Evolutionary conservation across 768 basidiomycete species (phyloP).

Genomic region (Podaxis sp.): DNA sequence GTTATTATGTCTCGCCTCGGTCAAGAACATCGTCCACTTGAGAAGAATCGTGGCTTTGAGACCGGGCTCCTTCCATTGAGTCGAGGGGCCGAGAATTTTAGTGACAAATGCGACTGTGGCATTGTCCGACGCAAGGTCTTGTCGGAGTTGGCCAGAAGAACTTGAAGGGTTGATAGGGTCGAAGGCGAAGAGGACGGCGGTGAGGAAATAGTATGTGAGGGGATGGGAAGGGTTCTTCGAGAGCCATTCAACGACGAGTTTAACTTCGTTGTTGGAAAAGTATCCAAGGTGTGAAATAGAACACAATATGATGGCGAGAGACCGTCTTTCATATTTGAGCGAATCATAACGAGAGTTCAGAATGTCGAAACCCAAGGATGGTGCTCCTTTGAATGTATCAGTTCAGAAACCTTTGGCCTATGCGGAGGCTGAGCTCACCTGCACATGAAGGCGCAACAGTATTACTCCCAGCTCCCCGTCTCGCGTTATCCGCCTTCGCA

Average conservation of each 20-base stretch:
- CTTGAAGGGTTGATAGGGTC: slow-evolving; percentile 62
- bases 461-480: slow-evolving; percentile 62
- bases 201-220: slow-evolving; percentile 69
- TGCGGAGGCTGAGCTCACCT: slow-evolving; percentile 38
- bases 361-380: slow-evolving; percentile 63
- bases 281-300: slow-evolving; percentile 63
- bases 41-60: slow-evolving; percentile 75
- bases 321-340: slow-evolving; percentile 70
- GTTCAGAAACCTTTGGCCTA: not conserved
- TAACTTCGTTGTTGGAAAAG: slow-evolving; percentile 59
- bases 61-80: slow-evolving; percentile 67
- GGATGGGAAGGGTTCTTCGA: slow-evolving; percentile 62
- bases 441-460: slow-evolving; percentile 56
- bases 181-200: slow-evolving; percentile 62
- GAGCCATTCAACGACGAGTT: slow-evolving; percentile 71
- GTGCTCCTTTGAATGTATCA: slow-evolving; percentile 34
- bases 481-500: slow-evolving; percentile 51
- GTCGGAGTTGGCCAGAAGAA: slow-evolving; percentile 43
- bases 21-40: slow-evolving; percentile 86
- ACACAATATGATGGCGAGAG: slow-evolving; percentile 62
- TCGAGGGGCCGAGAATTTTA: slow-evolving; percentile 47
- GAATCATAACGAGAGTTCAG: slow-evolving; percentile 70
- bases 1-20: slow-evolving; percentile 71
- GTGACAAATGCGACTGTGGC: slow-evolving; percentile 58
- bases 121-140: slow-evolving; percentile 45